A percentile compares a stretch with the other conserved stretches of the same genome.
Conservation (phyloP, 805 yeast genomes). For the Babjeviella inositovora region DNA sequence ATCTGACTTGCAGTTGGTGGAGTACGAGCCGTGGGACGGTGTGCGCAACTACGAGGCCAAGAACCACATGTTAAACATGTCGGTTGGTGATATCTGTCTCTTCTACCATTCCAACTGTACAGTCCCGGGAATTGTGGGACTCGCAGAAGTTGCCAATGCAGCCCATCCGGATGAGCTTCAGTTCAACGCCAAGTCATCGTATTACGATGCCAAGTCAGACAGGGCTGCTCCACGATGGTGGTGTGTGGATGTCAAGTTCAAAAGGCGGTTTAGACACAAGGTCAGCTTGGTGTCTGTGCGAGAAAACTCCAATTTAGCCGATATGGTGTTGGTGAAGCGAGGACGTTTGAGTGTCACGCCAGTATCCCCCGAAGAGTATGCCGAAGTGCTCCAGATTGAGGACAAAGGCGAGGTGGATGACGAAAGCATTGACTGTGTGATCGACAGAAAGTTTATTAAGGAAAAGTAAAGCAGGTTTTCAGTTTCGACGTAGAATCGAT, state of each 20-base stretch:
- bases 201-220: constrained; percentile 29
- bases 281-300: constrained; percentile 21
- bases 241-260: constrained; percentile 33
- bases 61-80: constrained; percentile 31
- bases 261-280: constrained; percentile 22
- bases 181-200: constrained; percentile 21
- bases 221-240: constrained; percentile 33
- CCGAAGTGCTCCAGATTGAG: constrained; percentile 18
- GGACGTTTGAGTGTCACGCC: constrained; percentile 36
- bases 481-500: neutral
- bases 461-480: too few relatives aligned
- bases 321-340: constrained; percentile 27
- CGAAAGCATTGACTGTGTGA: constrained; percentile 15
- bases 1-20: constrained; percentile 18
- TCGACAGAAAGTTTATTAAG: constrained; percentile 5
- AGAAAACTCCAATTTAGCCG: constrained; percentile 12
- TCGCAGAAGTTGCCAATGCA: constrained; percentile 15
- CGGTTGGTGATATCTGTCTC: constrained; percentile 24
- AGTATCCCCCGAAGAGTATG: constrained; percentile 24
- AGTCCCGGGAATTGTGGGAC: constrained; percentile 37
- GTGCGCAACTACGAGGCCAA: constrained; percentile 43
- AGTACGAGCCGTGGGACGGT: constrained; percentile 38
- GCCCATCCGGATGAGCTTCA: constrained; percentile 22
- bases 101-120: constrained; percentile 43
- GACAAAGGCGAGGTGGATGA: constrained; percentile 7